Base-by-base conservation (phyloP, 2,329 filamentous ascomycete genomes). In the Sporothrix curviconia region DNA sequence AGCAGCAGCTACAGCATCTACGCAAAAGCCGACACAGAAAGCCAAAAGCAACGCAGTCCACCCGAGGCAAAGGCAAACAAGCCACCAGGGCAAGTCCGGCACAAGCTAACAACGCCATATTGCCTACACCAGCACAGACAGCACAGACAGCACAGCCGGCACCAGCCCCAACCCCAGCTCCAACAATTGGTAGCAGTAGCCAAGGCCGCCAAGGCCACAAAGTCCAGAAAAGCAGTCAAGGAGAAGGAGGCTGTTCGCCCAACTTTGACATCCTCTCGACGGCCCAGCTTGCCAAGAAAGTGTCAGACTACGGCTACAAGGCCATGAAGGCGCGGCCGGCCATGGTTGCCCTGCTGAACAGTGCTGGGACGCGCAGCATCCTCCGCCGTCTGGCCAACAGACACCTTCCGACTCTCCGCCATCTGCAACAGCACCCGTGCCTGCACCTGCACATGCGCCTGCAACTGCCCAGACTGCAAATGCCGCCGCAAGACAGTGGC, bases 251-350 rank as follows among this genome's bases (percentile, higher is more conserved):
- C 28, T 3, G 6, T 56, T 64, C 70, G 49, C 86, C 87, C 2
- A 78, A 81, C 11, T 91, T 80, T 60, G 76, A 80, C 40, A 70
- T 79, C 0, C 84, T 81, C 59, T 84, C 84, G 3, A 84, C 86
- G 60, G 71, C 76, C 8, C 81, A 87, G 58, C 72, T 92, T 15
- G 73, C 82, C 3, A 81, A 77, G 57, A 78, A 86, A 64, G 72
- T 92, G 44, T 72, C 78, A 5, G 74, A 76, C 0, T 90, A 84
- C 65, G 86, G 86, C 0, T 91, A 92, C 70, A 92, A 91, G 66
- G 74, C 84, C 1, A 74, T 91, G 30, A 89, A 85, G 66, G 82
- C 76, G 56, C 78, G 88, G 17, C 76, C 79, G 50, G 82, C 82
- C 8, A 90, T 89, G 85, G 84, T 92, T 60, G 75, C 81, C 1